Percentiles rank a stretch among this genome's conserved stretches.
These are phyloP conservation scores for Leishmania gerbilli DNA, from an alignment of 208 protist species.

Conservation along the genomic window DNA sequence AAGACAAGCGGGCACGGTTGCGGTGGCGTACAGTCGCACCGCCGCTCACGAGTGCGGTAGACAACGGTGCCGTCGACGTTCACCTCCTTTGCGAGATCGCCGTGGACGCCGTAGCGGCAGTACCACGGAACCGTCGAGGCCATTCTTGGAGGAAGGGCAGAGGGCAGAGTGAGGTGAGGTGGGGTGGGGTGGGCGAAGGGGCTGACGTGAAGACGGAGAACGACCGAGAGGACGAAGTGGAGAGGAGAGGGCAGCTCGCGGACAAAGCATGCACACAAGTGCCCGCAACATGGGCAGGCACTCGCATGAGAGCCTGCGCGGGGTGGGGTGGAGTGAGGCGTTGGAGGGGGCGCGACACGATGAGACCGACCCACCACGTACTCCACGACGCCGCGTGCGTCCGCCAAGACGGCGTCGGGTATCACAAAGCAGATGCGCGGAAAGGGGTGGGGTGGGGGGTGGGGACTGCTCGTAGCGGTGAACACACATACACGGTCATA, in stretches of 20 bases:
- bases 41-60: slow-evolving; percentile 36
- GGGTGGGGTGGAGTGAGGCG: not conserved
- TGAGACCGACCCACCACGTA: not conserved
- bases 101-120: slow-evolving; percentile 48
- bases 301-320: not conserved
- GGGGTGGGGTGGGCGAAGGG: not conserved
- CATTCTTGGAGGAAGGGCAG: slow-evolving; percentile 2
- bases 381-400: not conserved
- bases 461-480: not conserved
- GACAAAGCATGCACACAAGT: not conserved
- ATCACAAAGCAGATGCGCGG: not conserved
- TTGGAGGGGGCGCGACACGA: not conserved
- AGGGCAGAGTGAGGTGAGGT: not conserved
- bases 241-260: not conserved
- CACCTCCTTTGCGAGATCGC: slow-evolving; percentile 24
- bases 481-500: not conserved
- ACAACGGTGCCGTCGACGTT: slow-evolving; percentile 51
- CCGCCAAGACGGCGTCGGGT: not conserved
- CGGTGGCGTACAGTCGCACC: slow-evolving; percentile 46
- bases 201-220: not conserved
- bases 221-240: not conserved
- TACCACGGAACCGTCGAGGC: slow-evolving; percentile 34
- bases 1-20: not conserved
- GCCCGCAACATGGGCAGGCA: not conserved
- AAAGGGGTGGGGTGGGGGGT: not conserved